A percentile compares a stretch with the other conserved stretches of the same genome.
phyloP scores from a whole-genome alignment of 768 basidiomycete species.

The Suillus placidus region DNA sequence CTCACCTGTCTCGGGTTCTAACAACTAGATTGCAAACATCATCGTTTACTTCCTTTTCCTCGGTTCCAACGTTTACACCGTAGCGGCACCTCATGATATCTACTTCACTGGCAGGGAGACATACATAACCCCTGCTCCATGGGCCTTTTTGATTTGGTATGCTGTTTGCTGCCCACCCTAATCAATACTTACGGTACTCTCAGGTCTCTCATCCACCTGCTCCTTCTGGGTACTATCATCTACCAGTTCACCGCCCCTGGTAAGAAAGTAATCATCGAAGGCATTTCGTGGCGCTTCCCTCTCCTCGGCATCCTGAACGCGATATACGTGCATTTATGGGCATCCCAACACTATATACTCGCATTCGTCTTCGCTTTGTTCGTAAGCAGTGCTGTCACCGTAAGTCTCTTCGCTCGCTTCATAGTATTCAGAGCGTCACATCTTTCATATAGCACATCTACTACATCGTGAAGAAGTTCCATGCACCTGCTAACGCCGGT shows the following conservation, averaged over 20 bases:
- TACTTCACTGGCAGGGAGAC: conserved; percentile 82
- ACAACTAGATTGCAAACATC: conserved; percentile 69
- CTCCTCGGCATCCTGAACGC: conserved; percentile 85
- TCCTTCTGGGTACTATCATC: conserved; percentile 88
- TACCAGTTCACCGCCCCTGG: conserved; percentile 85
- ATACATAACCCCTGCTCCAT: conserved; percentile 92
- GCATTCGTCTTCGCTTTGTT: conserved; percentile 90
- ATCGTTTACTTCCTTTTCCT: conserved; percentile 83
- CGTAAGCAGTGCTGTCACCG: conserved; percentile 72
- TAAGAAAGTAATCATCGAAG: conserved; percentile 80
- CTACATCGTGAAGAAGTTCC: conserved; percentile 89
- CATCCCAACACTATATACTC: conserved; percentile 69
- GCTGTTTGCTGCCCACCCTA: conserved; percentile 18
- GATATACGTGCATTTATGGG: conserved; percentile 89
- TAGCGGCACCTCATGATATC: conserved; percentile 71
- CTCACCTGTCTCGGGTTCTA: background rate
- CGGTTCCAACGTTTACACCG: conserved; percentile 88
- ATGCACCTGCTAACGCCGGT: conserved; percentile 58
- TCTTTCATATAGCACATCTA: conserved; percentile 74
- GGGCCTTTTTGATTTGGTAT: conserved; percentile 90
- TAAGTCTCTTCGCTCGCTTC: conserved; percentile 23
- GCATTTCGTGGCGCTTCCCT: conserved; percentile 90
- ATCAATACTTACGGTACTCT: conserved; percentile 13
- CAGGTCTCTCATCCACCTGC: conserved; percentile 86
- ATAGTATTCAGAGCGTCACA: conserved; percentile 39